These are phyloP conservation scores for Lodderomyces metapsilosis DNA, from an alignment of 1,139 yeast species.

Conservation along the genomic window DNA sequence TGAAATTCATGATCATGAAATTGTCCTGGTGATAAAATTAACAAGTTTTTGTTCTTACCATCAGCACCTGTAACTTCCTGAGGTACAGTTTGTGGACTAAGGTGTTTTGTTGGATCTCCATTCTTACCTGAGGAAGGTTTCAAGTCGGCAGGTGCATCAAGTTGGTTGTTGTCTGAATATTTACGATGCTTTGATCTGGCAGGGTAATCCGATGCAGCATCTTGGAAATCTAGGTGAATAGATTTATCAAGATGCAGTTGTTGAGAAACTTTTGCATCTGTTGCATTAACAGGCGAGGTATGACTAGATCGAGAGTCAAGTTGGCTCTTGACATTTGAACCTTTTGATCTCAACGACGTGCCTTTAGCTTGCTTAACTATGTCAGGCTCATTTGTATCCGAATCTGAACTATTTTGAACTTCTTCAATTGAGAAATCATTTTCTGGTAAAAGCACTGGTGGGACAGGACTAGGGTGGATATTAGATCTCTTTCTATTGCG, in stretches of 20 bases:
- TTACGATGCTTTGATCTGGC: constrained; percentile 1
- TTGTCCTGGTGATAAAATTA: constrained; percentile 44
- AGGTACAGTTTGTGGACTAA: constrained; percentile 10
- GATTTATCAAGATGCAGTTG: not conserved
- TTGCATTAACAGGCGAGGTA: not conserved
- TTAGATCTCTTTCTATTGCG: not conserved
- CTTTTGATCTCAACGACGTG: constrained; percentile 13
- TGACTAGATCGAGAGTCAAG: not conserved
- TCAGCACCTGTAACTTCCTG: constrained; percentile 13
- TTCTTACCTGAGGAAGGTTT: not conserved
- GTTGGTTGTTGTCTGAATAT: not conserved
- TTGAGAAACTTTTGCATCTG: not conserved
- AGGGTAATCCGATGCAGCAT: not conserved
- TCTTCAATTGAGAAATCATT: constrained; percentile 43
- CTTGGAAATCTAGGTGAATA: not conserved
- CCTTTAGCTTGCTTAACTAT: constrained; percentile 6
- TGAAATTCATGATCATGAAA: constrained; percentile 38
- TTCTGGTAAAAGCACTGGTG: constrained; percentile 8
- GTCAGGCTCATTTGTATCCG: constrained; percentile 18
- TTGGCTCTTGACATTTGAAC: not conserved
- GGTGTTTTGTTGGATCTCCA: not conserved
- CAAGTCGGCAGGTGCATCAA: constrained; percentile 1
- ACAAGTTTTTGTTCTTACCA: constrained; percentile 25
- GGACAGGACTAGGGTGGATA: not conserved
- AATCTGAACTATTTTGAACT: constrained; percentile 34